Evolutionary conservation across 441 rosid genomes (phyloP), one percentile per base, ranked within the genome.

Genomic region (Hura crepitans): DNA sequence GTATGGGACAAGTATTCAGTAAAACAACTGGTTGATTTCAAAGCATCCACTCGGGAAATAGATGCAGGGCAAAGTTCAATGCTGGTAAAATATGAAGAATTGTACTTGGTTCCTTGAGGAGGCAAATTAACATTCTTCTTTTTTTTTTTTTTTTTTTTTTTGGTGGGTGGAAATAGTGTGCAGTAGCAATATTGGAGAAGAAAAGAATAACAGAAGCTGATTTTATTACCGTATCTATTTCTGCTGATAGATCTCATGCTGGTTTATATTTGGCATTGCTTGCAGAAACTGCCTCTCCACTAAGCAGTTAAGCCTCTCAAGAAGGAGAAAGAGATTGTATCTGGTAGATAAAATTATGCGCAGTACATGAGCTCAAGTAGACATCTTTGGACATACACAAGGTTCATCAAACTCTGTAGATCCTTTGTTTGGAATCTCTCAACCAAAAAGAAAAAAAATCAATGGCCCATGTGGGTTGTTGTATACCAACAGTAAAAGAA

Each of bases 401-500:
- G 65, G 72, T 42, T n/a, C 46, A 28, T 27, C 33, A 25, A 42
- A 15, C 74, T 63, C 30, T n/a, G 28, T 42, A 43, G 62, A 45
- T 71, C 45, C 74, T 59, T 47, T 64, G 7, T 64, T 46, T 39
- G 75, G 77, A 65, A 74, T 63, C 79, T 75, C 49, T 43, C 65
- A 20, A 65, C 51, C 66, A 37, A 58, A 51, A 42, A 28, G 25
- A n/a, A 37, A 58, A 51, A 35, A 37, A 35, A 71, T 62, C 68
- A 71, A 51, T 25, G 68, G 66, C 68, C 73, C 77, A 71, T 72
- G 78, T 78, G 78, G 73, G 74, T 54, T 62, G 78, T 72, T 74
- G 60, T 46, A 77, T 43, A 49, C 82, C 75, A 69, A 72, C 75
- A 17, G 83, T 76, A 77, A 73, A 59, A 50, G 5, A 67, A 20